Conservation (phyloP, 148 eudicot species). For the Tetragonia tetragonoides region DNA sequence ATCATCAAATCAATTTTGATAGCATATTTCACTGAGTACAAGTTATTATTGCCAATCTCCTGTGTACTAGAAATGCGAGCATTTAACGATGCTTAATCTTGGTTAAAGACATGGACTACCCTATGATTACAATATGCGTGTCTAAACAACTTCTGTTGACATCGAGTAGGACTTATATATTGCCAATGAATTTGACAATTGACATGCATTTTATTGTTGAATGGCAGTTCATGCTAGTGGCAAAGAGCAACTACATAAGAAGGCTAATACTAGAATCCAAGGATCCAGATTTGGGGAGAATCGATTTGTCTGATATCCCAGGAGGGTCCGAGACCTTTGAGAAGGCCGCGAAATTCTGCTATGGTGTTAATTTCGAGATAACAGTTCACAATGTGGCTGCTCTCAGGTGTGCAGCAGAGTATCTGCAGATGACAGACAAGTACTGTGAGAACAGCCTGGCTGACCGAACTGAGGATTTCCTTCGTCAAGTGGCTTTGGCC, state of each 20-base stretch:
- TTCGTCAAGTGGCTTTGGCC: constrained; percentile 68
- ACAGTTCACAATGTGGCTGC: constrained; percentile 89
- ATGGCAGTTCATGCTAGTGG: constrained; percentile 84
- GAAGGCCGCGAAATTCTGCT: constrained; percentile 89
- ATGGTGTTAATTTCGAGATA: constrained; percentile 93
- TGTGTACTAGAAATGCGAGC: too few relatives aligned
- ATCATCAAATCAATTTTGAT: too few relatives aligned
- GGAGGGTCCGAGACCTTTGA: constrained; percentile 88
- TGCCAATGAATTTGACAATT: not conserved
- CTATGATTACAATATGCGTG: too few relatives aligned
- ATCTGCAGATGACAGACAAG: constrained; percentile 76
- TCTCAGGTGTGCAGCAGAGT: constrained; percentile 88
- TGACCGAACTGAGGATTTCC: constrained; percentile 79
- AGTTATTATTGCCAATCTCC: too few relatives aligned
- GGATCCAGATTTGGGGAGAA: constrained; percentile 52
- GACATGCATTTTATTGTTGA: not conserved
- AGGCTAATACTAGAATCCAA: constrained; percentile 63
- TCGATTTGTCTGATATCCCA: constrained; percentile 76
- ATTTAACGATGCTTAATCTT: too few relatives aligned
- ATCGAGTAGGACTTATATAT: too few relatives aligned
- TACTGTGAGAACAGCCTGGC: constrained; percentile 74
- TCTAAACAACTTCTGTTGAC: too few relatives aligned
- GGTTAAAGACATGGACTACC: too few relatives aligned
- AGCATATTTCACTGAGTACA: too few relatives aligned
- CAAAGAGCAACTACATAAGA: constrained; percentile 90